Conservation (phyloP, 2,329 filamentous ascomycete species). For the Sporothrix globosa region DNA sequence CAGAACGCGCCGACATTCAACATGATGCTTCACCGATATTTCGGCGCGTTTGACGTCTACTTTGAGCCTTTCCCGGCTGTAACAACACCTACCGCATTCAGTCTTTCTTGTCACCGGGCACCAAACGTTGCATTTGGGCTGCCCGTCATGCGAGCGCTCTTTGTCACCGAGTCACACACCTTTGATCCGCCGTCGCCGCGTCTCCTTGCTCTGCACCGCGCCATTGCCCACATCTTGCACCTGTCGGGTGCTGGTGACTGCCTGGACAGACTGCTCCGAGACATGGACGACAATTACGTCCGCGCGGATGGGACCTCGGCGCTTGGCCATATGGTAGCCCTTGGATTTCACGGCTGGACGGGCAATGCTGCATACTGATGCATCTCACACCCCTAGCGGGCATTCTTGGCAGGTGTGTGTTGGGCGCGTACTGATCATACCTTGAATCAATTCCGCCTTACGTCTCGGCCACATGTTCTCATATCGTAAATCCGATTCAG, state of each 20-base stretch:
- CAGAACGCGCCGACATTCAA: slow-evolving; percentile 47
- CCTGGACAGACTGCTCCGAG: slow-evolving; percentile 14
- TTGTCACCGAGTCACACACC: slow-evolving; percentile 11
- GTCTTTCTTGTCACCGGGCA: slow-evolving; percentile 35
- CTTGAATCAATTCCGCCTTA: too few species aligned
- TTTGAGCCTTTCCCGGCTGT: slow-evolving; percentile 39
- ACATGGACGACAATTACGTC: slow-evolving; percentile 1
- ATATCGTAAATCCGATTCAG: too few species aligned
- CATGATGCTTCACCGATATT: slow-evolving; percentile 38
- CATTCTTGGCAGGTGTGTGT: too few species aligned
- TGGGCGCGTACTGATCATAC: too few species aligned
- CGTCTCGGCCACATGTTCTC: too few species aligned
- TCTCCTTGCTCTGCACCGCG: slow-evolving; percentile 25
- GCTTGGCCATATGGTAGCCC: slow-evolving; percentile 10
- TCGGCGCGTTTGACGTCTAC: slow-evolving; percentile 43
- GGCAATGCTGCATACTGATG: not conserved
- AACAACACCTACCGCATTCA: slow-evolving; percentile 41
- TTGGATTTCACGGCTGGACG: slow-evolving; percentile 14
- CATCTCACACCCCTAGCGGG: too few species aligned
- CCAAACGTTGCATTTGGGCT: not conserved
- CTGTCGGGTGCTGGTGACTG: slow-evolving; percentile 27
- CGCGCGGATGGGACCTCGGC: slow-evolving; percentile 19
- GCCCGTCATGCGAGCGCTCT: slow-evolving; percentile 15
- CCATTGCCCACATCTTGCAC: slow-evolving; percentile 29
- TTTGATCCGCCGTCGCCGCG: slow-evolving; percentile 30